Evolutionary conservation across 2,329 filamentous ascomycete species (phyloP).

Genomic region (Chaetomium olivaceum): DNA sequence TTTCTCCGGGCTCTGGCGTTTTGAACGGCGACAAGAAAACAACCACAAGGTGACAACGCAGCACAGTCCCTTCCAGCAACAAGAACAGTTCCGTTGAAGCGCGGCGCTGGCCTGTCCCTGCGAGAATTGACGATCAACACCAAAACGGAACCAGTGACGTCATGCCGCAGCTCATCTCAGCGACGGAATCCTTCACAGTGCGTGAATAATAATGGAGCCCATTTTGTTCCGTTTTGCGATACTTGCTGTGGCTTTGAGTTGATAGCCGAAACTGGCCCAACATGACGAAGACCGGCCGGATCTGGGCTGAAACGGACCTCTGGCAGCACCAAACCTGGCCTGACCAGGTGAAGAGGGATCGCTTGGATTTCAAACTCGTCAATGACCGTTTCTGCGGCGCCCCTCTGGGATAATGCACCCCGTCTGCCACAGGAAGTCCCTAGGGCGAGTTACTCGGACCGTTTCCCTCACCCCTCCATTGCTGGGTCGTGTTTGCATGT

Average conservation of each 20-base stretch:
- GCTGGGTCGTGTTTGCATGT: neutral
- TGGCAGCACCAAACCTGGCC: neutral
- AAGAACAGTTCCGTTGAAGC: too few relatives aligned
- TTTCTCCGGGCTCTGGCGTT: too few relatives aligned
- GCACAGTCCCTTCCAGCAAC: neutral
- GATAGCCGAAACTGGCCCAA: neutral
- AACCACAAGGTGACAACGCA: neutral
- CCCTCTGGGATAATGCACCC: too few relatives aligned
- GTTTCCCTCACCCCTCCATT: neutral
- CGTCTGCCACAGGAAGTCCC: too few relatives aligned
- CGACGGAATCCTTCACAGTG: neutral
- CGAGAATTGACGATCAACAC: neutral
- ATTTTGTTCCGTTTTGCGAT: neutral
- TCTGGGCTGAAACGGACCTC: constrained; percentile 6
- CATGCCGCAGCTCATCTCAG: neutral
- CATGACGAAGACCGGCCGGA: neutral
- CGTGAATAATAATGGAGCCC: neutral
- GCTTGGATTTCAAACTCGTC: neutral
- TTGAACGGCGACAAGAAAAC: too few relatives aligned
- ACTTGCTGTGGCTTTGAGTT: neutral
- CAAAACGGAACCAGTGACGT: constrained; percentile 16
- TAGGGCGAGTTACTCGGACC: neutral
- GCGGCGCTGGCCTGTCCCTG: neutral
- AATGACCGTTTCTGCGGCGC: neutral
- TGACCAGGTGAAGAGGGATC: neutral